Evolutionary conservation across 148 eudicot genomes (phyloP), one percentile per base, ranked within the genome.

Genomic region (Silene conica): DNA sequence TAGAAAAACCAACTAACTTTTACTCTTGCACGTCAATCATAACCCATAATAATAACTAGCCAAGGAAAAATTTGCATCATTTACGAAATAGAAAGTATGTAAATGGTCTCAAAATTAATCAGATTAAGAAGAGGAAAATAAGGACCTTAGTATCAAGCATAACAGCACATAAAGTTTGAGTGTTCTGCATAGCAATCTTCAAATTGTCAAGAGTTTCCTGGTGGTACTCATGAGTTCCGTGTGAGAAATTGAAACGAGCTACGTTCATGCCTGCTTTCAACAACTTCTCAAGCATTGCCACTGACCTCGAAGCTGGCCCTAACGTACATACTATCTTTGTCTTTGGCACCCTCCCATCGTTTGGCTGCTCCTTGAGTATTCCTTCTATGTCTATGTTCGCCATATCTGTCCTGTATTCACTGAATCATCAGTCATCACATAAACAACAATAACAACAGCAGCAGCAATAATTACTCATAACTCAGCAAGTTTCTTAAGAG

Each of bases 361-460:
- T 74, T 0, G 90, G 88, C 8, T 77, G 73, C 76, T 86, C 90
- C 80, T 83, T 88, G 75, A 90, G 75, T 57, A 88, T 81, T 64
- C 90, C 96, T 63, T 90, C 92, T 18, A 90, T 88, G 76, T 90
- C 92, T 41, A 90, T 85, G 67, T 80, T 90, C 38, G 96, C 85
- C 96, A 90, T 90, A 34, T 45, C n/a, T 34, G 22, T 8, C 58
- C 48, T 73, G 23, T 8, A 10, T 21, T 13, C 38, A 68, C 60
- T 57, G 1, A 19, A 22, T 21, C 20, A 52, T 52, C 38, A 70
- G 18, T 38, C 34, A 31, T 31, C 34, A 31, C 34, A 31, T 31
- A 31, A 31, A 31, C 5, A 69, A 10, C 16, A 41, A 8, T 3
- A 63, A 34, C 41, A 31, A 31, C 5, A 69, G 3, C 16, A 41